Conservation (phyloP, 2,329 filamentous ascomycete genomes). For the Exophiala lecanii-corni region DNA sequence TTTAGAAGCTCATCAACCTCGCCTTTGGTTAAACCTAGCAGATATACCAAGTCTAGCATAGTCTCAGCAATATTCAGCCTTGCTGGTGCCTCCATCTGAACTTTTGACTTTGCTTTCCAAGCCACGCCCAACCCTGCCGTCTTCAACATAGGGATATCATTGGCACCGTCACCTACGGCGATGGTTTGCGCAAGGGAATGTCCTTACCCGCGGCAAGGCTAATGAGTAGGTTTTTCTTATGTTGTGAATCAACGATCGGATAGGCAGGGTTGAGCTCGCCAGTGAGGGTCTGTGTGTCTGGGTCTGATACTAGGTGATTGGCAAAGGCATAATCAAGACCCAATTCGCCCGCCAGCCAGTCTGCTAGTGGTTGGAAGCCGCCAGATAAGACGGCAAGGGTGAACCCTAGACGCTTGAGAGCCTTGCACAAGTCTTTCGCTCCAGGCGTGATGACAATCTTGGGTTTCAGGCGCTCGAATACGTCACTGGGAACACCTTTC, state of each 20-base stretch:
- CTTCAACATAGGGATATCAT: constrained; percentile 62
- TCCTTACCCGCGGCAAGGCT: constrained; percentile 52
- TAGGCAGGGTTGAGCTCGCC: constrained; percentile 50
- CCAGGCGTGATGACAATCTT: constrained; percentile 78
- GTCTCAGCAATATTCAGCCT: constrained; percentile 53
- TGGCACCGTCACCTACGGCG: constrained; percentile 60
- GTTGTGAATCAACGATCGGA: constrained; percentile 56
- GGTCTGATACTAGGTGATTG: constrained; percentile 60
- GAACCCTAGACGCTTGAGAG: constrained; percentile 72
- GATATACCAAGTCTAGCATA: constrained; percentile 54
- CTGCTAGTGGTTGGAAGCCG: constrained; percentile 83
- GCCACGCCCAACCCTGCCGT: constrained; percentile 59
- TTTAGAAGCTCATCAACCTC: constrained; percentile 50
- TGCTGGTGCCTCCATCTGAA: constrained; percentile 57
- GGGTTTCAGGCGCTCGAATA: constrained; percentile 72
- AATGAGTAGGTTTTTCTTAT: constrained; percentile 53
- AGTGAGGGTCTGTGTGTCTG: constrained; percentile 46
- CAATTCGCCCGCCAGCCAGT: constrained; percentile 75
- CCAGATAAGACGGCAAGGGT: constrained; percentile 89
- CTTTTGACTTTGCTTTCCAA: constrained; percentile 61
- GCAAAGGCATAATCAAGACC: constrained; percentile 85
- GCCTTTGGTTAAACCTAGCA: constrained; percentile 50
- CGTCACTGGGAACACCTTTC: constrained; percentile 69
- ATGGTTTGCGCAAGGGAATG: constrained; percentile 52
- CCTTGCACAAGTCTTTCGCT: constrained; percentile 67